Conservation (phyloP, 1,284 basidiomycete genomes). For the Ceratobasidium sp. region DNA sequence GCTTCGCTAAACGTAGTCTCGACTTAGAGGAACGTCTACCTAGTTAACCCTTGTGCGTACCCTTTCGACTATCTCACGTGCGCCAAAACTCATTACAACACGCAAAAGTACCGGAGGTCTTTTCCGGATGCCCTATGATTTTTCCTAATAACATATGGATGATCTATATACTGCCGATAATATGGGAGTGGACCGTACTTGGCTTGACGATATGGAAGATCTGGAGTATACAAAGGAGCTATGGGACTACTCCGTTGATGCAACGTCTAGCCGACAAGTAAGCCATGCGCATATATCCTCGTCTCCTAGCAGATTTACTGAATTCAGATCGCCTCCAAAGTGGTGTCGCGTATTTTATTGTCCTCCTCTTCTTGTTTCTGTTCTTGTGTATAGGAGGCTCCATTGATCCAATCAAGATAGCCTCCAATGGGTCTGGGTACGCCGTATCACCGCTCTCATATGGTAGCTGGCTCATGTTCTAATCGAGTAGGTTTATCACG, state of each 20-base stretch:
- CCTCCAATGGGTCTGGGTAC: constrained; percentile 22
- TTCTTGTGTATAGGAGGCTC: constrained; percentile 12
- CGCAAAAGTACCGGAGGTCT: not conserved
- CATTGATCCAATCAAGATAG: constrained; percentile 13
- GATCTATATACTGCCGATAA: constrained; percentile 9
- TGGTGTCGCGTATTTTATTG: constrained; percentile 8
- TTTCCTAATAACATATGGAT: constrained; percentile 14
- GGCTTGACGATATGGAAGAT: constrained; percentile 30
- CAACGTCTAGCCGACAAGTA: constrained; percentile 18
- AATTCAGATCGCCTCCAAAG: not conserved
- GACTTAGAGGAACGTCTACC: not conserved
- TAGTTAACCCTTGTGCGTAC: constrained; percentile 15
- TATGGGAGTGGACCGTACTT: constrained; percentile 19
- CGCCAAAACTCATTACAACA: too few species aligned
- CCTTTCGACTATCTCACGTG: too few species aligned
- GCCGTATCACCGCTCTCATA: too few species aligned
- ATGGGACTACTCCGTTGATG: constrained; percentile 15
- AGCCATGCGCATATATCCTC: not conserved
- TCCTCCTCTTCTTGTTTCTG: not conserved
- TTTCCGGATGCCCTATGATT: constrained; percentile 9
- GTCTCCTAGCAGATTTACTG: too few species aligned
- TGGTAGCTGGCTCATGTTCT: too few species aligned
- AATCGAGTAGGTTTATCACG: constrained; percentile 3
- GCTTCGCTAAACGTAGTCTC: not conserved
- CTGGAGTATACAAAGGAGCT: constrained; percentile 2